A percentile compares a stretch with the other conserved stretches of the same genome.
These are phyloP conservation scores for Micromonas pusilla DNA, from an alignment of 139 green algal genomes.

Conservation along the genomic window DNA sequence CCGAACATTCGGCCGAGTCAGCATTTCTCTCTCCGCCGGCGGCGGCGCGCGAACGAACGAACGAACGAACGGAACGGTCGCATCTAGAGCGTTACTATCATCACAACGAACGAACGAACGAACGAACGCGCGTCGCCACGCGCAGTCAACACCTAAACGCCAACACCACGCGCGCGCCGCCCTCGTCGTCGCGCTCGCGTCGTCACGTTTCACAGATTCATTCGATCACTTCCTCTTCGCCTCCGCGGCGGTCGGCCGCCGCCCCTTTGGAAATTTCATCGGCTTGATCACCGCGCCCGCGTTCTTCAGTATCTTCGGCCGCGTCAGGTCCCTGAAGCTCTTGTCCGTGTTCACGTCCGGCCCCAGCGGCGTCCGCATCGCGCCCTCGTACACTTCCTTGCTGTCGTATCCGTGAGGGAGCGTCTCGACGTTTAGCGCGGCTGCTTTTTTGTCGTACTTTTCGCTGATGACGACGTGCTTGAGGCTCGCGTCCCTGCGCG, in stretches of 20 bases:
- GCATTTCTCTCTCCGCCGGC: too few species aligned
- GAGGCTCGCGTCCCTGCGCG: constrained; percentile 66
- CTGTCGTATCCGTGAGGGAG: constrained; percentile 57
- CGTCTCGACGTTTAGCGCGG: constrained; percentile 43
- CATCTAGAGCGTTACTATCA: too few species aligned
- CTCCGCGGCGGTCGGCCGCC: neutral
- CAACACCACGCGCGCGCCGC: too few species aligned
- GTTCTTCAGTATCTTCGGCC: constrained; percentile 68
- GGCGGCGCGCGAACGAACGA: too few species aligned
- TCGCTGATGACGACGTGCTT: constrained; percentile 80
- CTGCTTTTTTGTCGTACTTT: constrained; percentile 77
- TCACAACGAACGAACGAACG: too few species aligned
- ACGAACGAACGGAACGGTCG: too few species aligned
- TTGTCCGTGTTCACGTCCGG: constrained; percentile 81
- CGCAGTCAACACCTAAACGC: too few species aligned
- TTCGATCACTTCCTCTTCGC: neutral
- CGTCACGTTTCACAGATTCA: neutral
- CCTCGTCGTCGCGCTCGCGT: too few species aligned
- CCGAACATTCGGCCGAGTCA: too few species aligned
- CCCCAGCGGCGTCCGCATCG: constrained; percentile 73
- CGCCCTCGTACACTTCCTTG: constrained; percentile 56
- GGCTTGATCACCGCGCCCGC: constrained; percentile 70
- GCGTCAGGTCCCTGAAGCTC: constrained; percentile 66
- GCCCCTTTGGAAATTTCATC: constrained; percentile 40
- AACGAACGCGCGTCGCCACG: too few species aligned